These are phyloP conservation scores for Astrothelium subdiscretum DNA, from an alignment of 495 filamentous ascomycete species.

Conservation along the genomic window DNA sequence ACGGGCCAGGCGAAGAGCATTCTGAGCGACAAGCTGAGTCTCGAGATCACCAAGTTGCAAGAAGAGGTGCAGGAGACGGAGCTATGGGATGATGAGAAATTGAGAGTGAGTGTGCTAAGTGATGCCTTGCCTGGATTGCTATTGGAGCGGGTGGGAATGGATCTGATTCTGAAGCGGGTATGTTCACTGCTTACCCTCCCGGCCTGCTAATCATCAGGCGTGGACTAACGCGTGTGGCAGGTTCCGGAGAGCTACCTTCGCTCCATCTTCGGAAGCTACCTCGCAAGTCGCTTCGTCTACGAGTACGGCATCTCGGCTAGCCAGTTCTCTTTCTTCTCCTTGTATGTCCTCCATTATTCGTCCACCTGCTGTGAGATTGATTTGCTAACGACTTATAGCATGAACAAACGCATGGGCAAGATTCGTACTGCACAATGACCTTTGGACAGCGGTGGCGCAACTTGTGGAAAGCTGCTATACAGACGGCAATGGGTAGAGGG, in stretches of 20 bases:
- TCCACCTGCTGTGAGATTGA: neutral
- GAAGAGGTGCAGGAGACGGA: slow-evolving; percentile 89
- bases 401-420: slow-evolving; percentile 28
- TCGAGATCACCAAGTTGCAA: slow-evolving; percentile 88
- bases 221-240: slow-evolving; percentile 25
- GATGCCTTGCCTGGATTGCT: slow-evolving; percentile 82
- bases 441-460: neutral
- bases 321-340: slow-evolving; percentile 98
- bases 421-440: neutral
- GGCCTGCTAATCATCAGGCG: neutral
- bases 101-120: slow-evolving; percentile 64
- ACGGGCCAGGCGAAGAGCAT: slow-evolving; percentile 68
- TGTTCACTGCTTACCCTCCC: slow-evolving; percentile 19
- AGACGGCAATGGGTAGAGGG: too few relatives aligned
- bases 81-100: slow-evolving; percentile 72
- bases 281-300: slow-evolving; percentile 93
- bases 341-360: slow-evolving; percentile 51
- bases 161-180: slow-evolving; percentile 70
- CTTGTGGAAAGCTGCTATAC: neutral
- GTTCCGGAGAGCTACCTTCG: slow-evolving; percentile 88
- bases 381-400: slow-evolving; percentile 12
- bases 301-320: slow-evolving; percentile 81
- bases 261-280: slow-evolving; percentile 89
- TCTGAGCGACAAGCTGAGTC: slow-evolving; percentile 74
- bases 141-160: slow-evolving; percentile 78